Base-by-base conservation (phyloP, 345 rosid species). In the Rhodomyrtus tomentosa region DNA sequence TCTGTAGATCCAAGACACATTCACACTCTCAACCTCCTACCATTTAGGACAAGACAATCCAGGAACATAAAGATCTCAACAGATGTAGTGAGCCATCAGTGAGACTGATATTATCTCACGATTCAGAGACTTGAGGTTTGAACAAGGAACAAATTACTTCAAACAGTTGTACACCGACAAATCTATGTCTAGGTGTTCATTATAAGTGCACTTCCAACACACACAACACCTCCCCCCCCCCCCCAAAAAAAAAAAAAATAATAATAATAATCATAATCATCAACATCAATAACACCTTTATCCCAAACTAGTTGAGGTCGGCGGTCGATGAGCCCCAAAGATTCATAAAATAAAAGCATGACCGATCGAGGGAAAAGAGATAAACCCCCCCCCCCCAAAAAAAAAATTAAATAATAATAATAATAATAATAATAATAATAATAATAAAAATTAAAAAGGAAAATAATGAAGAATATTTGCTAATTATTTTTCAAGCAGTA, bases 21-120 rank as follows among this genome's bases (percentile, higher is more conserved):
- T 53, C 55, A 53, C 55, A 53, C 24, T 20, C 55, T 53, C 24
- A 21, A 53, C 55, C 55, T 20, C 55, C 55, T 3, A 21, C 55
- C 24, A 53, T 53, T 53, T 20, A 53, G 25, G 55, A 53, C 55
- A 53, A 21, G 25, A 53, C 36, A 68, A 68, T 36, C 20, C 45
- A 68, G 45, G 45, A 68, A 68, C 79, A 68, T 68, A 68, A 68
- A 18, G 79, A 68, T 68, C 79, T 68, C 79, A 20, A 36, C 79
- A 68, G 79, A 36, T 68, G 25, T 36, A 36, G 45, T 9, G 45
- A 68, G 45, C 24, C 79, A 36, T 68, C 45, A 36, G 21, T 68
- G 45, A 68, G 79, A 36, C 45, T 68, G 38, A 68, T 9, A 68
- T 68, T 9, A 62, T 45, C 14, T 68, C 79, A 36, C 6, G 3